Percentiles rank a stretch among this genome's conserved stretches.
Conservation (phyloP, 1,284 basidiomycete genomes). For the Stereum hirsutum region DNA sequence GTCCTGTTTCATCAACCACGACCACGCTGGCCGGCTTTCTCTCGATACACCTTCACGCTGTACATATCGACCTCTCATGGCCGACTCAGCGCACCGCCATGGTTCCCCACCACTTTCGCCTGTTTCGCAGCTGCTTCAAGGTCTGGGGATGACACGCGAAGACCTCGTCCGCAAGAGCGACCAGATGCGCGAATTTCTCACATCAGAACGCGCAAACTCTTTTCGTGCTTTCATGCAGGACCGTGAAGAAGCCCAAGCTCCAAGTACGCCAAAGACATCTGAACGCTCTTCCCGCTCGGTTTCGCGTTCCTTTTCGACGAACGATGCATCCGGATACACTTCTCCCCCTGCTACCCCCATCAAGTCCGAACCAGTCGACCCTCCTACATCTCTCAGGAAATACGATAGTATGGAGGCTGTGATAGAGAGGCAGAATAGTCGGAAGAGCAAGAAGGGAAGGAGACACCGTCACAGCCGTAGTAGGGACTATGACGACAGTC, state of each 20-base stretch:
- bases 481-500: too few relatives aligned
- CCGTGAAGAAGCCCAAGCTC: slow-evolving; percentile 10
- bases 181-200: slow-evolving; percentile 68
- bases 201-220: slow-evolving; percentile 34
- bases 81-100: too few relatives aligned
- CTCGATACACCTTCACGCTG: too few relatives aligned
- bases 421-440: slow-evolving; percentile 53
- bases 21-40: too few relatives aligned
- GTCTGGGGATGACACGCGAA: slow-evolving; percentile 61
- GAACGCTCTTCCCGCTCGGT: slow-evolving; percentile 21
- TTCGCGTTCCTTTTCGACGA: slow-evolving; percentile 40
- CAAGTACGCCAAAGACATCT: slow-evolving; percentile 27
- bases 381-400: slow-evolving; percentile 36
- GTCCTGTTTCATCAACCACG: too few relatives aligned
- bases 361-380: slow-evolving; percentile 49
- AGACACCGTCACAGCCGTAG: slow-evolving; percentile 37
- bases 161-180: slow-evolving; percentile 57
- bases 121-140: slow-evolving; percentile 55
- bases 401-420: slow-evolving; percentile 67
- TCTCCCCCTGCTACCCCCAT: slow-evolving; percentile 46
- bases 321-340: slow-evolving; percentile 31
- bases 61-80: too few relatives aligned
- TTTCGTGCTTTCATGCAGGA: slow-evolving; percentile 33
- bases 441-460: slow-evolving; percentile 41
- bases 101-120: slow-evolving; percentile 35